Evolutionary conservation across 2,329 filamentous ascomycete genomes (phyloP), one percentile per base, ranked within the genome.

Genomic region (Mariannaea elegans): DNA sequence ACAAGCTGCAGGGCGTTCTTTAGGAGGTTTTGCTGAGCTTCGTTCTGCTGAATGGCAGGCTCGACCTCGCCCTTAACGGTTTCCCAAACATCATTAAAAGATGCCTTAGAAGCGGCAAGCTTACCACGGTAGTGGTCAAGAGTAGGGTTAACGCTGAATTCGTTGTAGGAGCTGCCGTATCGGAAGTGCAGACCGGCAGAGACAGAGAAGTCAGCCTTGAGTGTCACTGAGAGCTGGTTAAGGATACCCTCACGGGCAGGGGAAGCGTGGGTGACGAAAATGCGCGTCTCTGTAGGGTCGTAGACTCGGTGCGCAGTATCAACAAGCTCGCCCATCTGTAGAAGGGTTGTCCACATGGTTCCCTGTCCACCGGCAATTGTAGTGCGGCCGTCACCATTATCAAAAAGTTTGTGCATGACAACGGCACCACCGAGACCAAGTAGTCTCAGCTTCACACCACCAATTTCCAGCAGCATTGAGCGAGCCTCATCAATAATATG

Each of bases 331-430:
- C 95, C 95, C 91, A 99, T 99, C 79, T 99, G 95, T 65, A 99
- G 80, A 27, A 99, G 82, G 7, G 95, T 99, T 7, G 95, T 99
- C 95, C 95, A 99, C 95, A 99, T 99, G 44, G 95, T 99, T 63
- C 95, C 95, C 77, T 99, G 95, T 18, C 95, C 95, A 75, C 95
- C 95, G 19, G 95, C 95, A 77, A 99, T 99, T 2, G 96, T 99
- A 49, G 95, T 99, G 77, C 94, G 90, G 61, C 95, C 95, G 75
- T 99, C 95, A 54, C 95, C 95, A 69, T 99, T 99, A 77, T 99
- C 95, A 73, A 99, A 99, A 16, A 99, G 87, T 84, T 99, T 99
- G 84, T 99, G 95, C 93, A 99, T 99, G 61, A 99, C 95, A 5
- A 99, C 94, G 7, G 95, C 95, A 71, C 95, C 95, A 66, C 95